Evolutionary conservation across 768 basidiomycete species (phyloP), one percentile per base, ranked within the genome.

Genomic region (Basidioascus undulatus): DNA sequence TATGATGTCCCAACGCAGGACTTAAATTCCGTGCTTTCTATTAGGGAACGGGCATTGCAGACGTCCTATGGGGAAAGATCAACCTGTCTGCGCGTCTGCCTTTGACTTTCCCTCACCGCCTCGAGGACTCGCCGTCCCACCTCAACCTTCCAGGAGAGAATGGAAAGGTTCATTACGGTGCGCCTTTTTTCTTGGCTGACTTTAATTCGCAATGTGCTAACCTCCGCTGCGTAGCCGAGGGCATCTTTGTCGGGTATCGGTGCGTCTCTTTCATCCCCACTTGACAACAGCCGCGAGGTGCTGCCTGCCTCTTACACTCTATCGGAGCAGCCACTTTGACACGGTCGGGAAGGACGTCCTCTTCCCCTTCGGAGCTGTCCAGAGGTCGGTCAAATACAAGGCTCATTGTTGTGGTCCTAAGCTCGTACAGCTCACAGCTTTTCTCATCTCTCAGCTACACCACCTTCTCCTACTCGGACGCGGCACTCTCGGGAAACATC

Each of bases 261-360:
- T n/a, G n/a, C n/a, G n/a, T n/a, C n/a, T n/a, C n/a, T n/a, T n/a
- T n/a, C n/a, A n/a, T n/a, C n/a, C n/a, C n/a, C n/a, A n/a, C n/a
- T n/a, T n/a, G n/a, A n/a, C n/a, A n/a, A n/a, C n/a, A n/a, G n/a
- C n/a, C n/a, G n/a, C n/a, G n/a, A n/a, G n/a, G n/a, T n/a, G n/a
- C n/a, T n/a, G n/a, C n/a, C n/a, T n/a, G n/a, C n/a, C n/a, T n/a
- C n/a, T n/a, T n/a, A n/a, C n/a, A n/a, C n/a, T n/a, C n/a, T n/a
- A n/a, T n/a, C n/a, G n/a, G n/a, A n/a, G n/a, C 52, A 76, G 74
- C 50, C 64, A 71, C 48, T 74, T 74, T 49, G 66, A 71, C 39
- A 65, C 67, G 2, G 57, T 65, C 30, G 56, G 54, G 6, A 62
- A 74, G 27, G 56, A 60, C 37, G 67, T 74, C 1, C 59, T 76